Evolutionary conservation across 1,139 yeast species (phyloP).

Genomic region (Zygosaccharomyces sapae): DNA sequence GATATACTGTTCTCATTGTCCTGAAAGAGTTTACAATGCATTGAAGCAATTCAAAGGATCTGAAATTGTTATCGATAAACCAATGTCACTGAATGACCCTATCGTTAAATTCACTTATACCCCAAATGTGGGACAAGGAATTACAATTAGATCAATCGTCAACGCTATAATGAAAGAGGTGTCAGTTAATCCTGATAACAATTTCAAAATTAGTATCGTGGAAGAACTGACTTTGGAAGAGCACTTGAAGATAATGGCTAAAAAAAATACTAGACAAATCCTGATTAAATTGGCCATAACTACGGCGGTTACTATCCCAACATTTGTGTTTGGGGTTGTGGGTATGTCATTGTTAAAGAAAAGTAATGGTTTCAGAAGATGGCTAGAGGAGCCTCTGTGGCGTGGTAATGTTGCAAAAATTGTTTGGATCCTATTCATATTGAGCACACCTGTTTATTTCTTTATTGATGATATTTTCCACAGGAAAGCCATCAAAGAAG

Average conservation of each 20-base stretch:
- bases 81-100: slow-evolving; percentile 53
- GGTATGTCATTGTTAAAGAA: slow-evolving; percentile 60
- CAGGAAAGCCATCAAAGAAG: slow-evolving; percentile 57
- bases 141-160: slow-evolving; percentile 47
- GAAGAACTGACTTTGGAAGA: slow-evolving; percentile 61
- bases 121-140: slow-evolving; percentile 40
- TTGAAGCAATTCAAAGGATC: slow-evolving; percentile 54
- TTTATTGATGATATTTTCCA: slow-evolving; percentile 74
- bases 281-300: slow-evolving; percentile 48
- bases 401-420: slow-evolving; percentile 57
- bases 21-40: slow-evolving; percentile 49
- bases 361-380: slow-evolving; percentile 42
- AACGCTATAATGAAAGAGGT: slow-evolving; percentile 43
- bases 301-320: slow-evolving; percentile 57
- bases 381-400: slow-evolving; percentile 64
- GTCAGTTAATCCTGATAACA: slow-evolving; percentile 45
- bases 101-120: slow-evolving; percentile 59
- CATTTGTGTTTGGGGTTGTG: slow-evolving; percentile 64
- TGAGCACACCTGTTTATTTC: slow-evolving; percentile 71
- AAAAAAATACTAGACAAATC: slow-evolving; percentile 47
- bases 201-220: slow-evolving; percentile 45
- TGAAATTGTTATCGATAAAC: slow-evolving; percentile 50
- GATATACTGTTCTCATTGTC: slow-evolving; percentile 70
- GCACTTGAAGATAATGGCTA: slow-evolving; percentile 51
- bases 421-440: slow-evolving; percentile 60